phyloP scores from a whole-genome alignment of 257 asterid genomes.

The Knoxia roxburghii region DNA sequence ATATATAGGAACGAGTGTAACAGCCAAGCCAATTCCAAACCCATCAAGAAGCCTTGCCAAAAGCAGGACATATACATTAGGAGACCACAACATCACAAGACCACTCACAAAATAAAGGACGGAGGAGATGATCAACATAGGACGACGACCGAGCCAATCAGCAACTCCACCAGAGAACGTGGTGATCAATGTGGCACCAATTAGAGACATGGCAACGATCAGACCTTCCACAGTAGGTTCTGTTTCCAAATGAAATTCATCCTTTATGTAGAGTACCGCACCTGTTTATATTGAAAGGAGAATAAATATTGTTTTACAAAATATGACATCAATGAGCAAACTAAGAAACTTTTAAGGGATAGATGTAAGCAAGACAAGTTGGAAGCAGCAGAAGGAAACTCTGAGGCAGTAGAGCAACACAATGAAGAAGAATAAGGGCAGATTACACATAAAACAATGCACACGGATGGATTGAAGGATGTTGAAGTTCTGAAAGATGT shows the following conservation, averaged over 20 bases:
- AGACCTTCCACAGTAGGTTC: constrained; percentile 60
- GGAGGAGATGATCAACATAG: constrained; percentile 51
- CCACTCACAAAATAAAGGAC: constrained; percentile 44
- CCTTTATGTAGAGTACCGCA: constrained; percentile 44
- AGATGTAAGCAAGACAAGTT: too few relatives aligned
- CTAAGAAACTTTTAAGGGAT: neutral
- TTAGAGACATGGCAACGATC: constrained; percentile 53
- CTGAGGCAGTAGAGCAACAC: too few relatives aligned
- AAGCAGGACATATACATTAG: constrained; percentile 52
- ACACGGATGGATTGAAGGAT: too few relatives aligned
- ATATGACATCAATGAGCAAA: too few relatives aligned
- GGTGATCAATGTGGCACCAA: constrained; percentile 57
- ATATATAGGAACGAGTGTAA: constrained; percentile 54
- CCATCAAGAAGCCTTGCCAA: constrained; percentile 59
- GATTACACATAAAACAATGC: too few relatives aligned
- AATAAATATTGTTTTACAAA: too few relatives aligned
- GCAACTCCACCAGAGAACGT: constrained; percentile 48
- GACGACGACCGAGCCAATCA: constrained; percentile 59
- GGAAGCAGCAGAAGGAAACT: too few relatives aligned
- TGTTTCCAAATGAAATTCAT: constrained; percentile 47
- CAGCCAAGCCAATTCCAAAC: constrained; percentile 58
- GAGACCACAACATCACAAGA: constrained; percentile 58
- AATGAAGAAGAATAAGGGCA: too few relatives aligned
- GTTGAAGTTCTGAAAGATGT: too few relatives aligned
- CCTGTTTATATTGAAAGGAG: constrained; percentile 25